Percentiles rank a stretch among this genome's conserved stretches.
These are phyloP conservation scores for Daldinia decipiens DNA, from an alignment of 495 filamentous ascomycete genomes.

Conservation along the genomic window DNA sequence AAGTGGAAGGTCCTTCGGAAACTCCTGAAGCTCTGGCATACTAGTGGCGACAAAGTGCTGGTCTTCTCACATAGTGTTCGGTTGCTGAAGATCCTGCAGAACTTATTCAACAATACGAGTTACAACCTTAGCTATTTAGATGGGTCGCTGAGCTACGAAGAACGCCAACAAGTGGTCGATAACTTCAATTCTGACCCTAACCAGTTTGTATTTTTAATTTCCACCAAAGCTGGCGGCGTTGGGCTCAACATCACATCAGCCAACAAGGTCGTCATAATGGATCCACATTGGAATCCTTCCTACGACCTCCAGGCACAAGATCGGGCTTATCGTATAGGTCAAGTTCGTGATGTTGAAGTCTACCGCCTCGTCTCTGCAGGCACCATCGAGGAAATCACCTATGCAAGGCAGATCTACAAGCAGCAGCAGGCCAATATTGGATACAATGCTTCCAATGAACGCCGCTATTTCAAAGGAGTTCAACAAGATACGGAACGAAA, in stretches of 20 bases:
- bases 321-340: slow-evolving; percentile 94
- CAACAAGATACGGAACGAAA: slow-evolving; percentile 81
- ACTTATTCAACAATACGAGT: slow-evolving; percentile 86
- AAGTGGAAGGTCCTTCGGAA: slow-evolving; percentile 96
- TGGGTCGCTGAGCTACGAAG: slow-evolving; percentile 86
- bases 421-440: slow-evolving; percentile 98
- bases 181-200: slow-evolving; percentile 90
- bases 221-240: slow-evolving; percentile 86
- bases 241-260: slow-evolving; percentile 97
- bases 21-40: slow-evolving; percentile 88
- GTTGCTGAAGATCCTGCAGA: slow-evolving; percentile 83
- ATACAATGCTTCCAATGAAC: slow-evolving; percentile 90
- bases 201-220: slow-evolving; percentile 96
- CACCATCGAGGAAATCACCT: slow-evolving; percentile 97
- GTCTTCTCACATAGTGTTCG: slow-evolving; percentile 92
- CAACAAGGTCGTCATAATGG: slow-evolving; percentile 97
- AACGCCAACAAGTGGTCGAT: slow-evolving; percentile 81
- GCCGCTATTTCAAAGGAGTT: slow-evolving; percentile 95
- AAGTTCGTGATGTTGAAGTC: slow-evolving; percentile 92
- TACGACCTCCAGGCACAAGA: slow-evolving; percentile 97
- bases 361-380: slow-evolving; percentile 93
- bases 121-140: slow-evolving; percentile 95
- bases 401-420: slow-evolving; percentile 97
- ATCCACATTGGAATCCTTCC: slow-evolving; percentile 97
- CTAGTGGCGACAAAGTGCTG: slow-evolving; percentile 89